A percentile compares a stretch with the other conserved stretches of the same genome.
Conservation (phyloP, 108 stramenopile genomes). For the Cyclotella sp. region DNA sequence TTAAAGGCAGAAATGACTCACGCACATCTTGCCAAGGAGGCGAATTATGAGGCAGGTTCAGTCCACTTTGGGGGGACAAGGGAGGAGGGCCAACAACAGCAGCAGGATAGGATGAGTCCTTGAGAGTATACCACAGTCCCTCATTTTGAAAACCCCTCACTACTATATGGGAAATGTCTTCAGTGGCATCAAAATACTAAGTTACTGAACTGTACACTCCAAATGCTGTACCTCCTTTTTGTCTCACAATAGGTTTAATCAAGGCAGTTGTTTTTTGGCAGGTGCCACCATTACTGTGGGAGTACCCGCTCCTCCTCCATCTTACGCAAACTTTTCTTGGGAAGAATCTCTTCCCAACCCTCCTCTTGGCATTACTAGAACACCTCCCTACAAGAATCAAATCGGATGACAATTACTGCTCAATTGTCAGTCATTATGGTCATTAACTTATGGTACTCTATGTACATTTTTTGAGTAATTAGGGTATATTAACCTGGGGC, state of each 20-base stretch:
- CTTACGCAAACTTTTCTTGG: background rate
- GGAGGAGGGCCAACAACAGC: background rate
- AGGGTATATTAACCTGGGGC: too few species aligned
- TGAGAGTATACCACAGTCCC: slow-evolving; percentile 16
- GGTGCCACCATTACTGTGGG: slow-evolving; percentile 21
- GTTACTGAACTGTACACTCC: slow-evolving; percentile 34
- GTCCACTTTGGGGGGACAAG: background rate
- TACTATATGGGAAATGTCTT: slow-evolving; percentile 63
- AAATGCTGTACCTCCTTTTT: slow-evolving; percentile 21
- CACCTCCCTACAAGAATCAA: slow-evolving; percentile 38
- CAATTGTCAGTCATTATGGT: too few species aligned
- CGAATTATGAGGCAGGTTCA: slow-evolving; percentile 28
- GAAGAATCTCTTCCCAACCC: background rate
- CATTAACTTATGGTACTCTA: too few species aligned
- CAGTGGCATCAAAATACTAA: slow-evolving; percentile 67
- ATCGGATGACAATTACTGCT: too few species aligned
- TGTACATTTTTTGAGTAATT: too few species aligned
- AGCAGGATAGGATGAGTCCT: slow-evolving; percentile 5
- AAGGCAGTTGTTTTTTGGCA: slow-evolving; percentile 45
- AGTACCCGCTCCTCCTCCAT: background rate
- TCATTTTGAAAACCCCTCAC: slow-evolving; percentile 10
- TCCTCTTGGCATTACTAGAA: slow-evolving; percentile 24
- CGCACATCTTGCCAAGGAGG: slow-evolving; percentile 82
- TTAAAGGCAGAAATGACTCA: slow-evolving; percentile 95
- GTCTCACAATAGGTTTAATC: slow-evolving; percentile 31